These are phyloP conservation scores for Russula earlei DNA, from an alignment of 768 basidiomycete species.

Conservation along the genomic window DNA sequence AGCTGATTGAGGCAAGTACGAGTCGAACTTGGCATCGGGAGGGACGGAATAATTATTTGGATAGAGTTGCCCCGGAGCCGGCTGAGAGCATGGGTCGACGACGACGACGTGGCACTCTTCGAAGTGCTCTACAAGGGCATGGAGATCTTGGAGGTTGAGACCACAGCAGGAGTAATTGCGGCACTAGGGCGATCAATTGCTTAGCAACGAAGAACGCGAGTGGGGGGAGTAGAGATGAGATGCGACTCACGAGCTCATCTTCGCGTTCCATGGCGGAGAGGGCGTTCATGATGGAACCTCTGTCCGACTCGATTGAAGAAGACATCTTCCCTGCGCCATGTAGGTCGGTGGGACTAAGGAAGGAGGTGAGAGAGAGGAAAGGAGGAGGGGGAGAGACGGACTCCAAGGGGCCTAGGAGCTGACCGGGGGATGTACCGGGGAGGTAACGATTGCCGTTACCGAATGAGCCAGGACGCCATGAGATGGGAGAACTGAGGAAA, in stretches of 20 bases:
- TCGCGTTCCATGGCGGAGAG: conserved; percentile 58
- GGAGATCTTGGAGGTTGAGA: conserved; percentile 60
- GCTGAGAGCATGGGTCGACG: conserved; percentile 35
- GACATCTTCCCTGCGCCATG: conserved; percentile 34
- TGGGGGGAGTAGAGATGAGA: background rate
- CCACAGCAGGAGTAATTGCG: conserved; percentile 90
- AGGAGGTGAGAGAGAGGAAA: background rate
- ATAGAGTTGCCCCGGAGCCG: conserved; percentile 11
- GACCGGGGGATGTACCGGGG: conserved; percentile 50
- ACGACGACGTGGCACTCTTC: conserved; percentile 85
- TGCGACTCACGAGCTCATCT: conserved; percentile 54
- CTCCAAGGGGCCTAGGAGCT: conserved; percentile 57
- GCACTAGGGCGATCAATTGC: conserved; percentile 36
- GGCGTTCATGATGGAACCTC: conserved; percentile 52
- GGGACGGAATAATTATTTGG: conserved; percentile 13
- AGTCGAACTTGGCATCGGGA: conserved; percentile 9
- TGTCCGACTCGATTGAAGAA: conserved; percentile 53
- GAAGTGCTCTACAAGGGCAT: conserved; percentile 85
- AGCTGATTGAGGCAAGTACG: background rate
- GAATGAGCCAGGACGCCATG: conserved; percentile 60
- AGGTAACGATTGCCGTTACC: conserved; percentile 54
- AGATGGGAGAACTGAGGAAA: conserved; percentile 63
- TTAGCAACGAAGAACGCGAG: conserved; percentile 8
- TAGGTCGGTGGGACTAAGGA: conserved; percentile 36
- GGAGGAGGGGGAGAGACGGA: conserved; percentile 29